phyloP scores from a whole-genome alignment of 2,329 filamentous ascomycete species.

The Hirsutella thompsonii region DNA sequence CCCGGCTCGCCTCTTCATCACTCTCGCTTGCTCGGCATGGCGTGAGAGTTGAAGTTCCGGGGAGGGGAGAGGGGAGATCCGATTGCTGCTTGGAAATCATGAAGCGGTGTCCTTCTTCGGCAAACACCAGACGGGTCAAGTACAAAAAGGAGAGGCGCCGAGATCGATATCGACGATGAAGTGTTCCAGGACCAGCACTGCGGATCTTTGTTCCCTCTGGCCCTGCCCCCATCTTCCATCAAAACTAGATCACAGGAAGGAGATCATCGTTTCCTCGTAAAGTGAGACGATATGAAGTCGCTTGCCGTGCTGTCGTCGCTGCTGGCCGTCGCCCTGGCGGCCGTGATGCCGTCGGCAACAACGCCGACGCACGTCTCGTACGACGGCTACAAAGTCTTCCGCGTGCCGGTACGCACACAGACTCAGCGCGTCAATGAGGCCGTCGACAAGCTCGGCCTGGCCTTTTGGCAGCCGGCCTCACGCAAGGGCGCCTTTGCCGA shows the following conservation, averaged over 20 bases:
- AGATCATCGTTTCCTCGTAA: no score
- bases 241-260: no score
- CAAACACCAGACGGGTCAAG: not conserved
- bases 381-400: conserved; percentile 30
- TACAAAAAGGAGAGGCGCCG: not conserved
- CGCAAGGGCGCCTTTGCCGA: conserved; percentile 22
- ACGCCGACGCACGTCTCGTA: conserved; percentile 18
- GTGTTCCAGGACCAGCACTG: no score
- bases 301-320: conserved; percentile 6
- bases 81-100: no score
- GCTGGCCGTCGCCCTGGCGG: conserved; percentile 7
- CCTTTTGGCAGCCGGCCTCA: conserved; percentile 22
- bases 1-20: not conserved
- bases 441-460: conserved; percentile 19
- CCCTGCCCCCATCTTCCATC: no score
- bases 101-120: no score
- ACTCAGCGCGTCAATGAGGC: conserved; percentile 19
- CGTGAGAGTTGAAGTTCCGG: not conserved
- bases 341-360: conserved; percentile 1
- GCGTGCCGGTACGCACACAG: conserved; percentile 22
- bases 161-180: not conserved
- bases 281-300: conserved; percentile 5
- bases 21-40: not conserved
- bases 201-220: no score
- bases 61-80: no score